phyloP scores from a whole-genome alignment of 805 yeast species.

The Starmerella lactis-condensi region DNA sequence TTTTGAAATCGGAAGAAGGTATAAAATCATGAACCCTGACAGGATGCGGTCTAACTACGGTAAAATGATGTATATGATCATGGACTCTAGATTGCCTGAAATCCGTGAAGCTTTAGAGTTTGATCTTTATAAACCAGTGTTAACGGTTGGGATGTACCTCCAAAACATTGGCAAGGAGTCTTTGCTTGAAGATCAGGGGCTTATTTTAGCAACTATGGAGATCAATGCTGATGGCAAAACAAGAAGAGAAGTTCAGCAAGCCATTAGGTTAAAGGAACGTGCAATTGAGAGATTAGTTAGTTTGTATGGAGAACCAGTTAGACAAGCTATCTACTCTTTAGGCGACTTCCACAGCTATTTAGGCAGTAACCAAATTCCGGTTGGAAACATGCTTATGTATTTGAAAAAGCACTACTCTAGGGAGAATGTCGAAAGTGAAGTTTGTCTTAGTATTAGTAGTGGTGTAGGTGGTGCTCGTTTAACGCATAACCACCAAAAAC shows the following conservation, averaged over 20 bases:
- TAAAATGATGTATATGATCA: slow-evolving; percentile 62
- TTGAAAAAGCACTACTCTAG: slow-evolving; percentile 29
- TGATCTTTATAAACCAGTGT: slow-evolving; percentile 53
- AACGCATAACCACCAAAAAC: slow-evolving; percentile 55
- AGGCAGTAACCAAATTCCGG: slow-evolving; percentile 50
- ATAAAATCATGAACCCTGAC: slow-evolving; percentile 72
- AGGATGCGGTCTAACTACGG: slow-evolving; percentile 65
- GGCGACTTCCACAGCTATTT: slow-evolving; percentile 65
- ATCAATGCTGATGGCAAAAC: slow-evolving; percentile 42
- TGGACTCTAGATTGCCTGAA: slow-evolving; percentile 65
- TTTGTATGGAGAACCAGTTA: slow-evolving; percentile 27
- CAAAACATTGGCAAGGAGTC: slow-evolving; percentile 25
- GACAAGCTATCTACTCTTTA: slow-evolving; percentile 55
- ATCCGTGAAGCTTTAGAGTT: slow-evolving; percentile 54
- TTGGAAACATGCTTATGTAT: slow-evolving; percentile 39
- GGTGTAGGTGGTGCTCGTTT: slow-evolving; percentile 55
- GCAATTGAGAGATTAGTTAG: slow-evolving; percentile 44
- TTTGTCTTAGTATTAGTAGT: slow-evolving; percentile 46
- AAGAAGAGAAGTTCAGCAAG: slow-evolving; percentile 35
- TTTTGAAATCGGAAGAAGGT: slow-evolving; percentile 64
- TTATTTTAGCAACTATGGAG: slow-evolving; percentile 49
- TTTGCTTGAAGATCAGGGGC: slow-evolving; percentile 38
- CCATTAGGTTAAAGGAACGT: slow-evolving; percentile 47
- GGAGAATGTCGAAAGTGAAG: too few species aligned
- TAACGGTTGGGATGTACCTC: slow-evolving; percentile 38